A percentile compares a stretch with the other conserved stretches of the same genome.
Conservation (phyloP, 805 yeast species). For the Candida mattraensis region DNA sequence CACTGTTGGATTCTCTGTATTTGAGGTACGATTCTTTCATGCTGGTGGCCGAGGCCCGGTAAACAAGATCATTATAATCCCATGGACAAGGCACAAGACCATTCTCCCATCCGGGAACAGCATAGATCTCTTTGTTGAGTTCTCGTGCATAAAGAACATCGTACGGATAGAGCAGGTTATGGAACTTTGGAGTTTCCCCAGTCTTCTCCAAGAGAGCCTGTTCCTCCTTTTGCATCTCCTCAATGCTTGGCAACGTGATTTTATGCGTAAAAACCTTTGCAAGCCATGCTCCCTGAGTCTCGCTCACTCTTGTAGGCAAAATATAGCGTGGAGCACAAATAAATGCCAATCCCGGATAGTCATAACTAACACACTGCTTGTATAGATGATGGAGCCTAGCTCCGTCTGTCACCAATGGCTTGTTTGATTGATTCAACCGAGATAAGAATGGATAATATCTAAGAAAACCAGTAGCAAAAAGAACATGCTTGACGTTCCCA, state of each 20-base stretch:
- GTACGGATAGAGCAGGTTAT: conserved; percentile 52
- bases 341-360: conserved; percentile 65
- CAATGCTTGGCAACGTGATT: conserved; percentile 47
- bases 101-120: conserved; percentile 28
- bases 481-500: conserved; percentile 48
- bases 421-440: conserved; percentile 21
- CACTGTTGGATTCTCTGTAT: conserved; percentile 39
- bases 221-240: conserved; percentile 48
- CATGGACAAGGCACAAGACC: conserved; percentile 55
- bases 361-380: conserved; percentile 56
- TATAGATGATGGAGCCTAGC: conserved; percentile 51
- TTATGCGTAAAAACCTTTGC: conserved; percentile 63
- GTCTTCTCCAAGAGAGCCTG: conserved; percentile 36
- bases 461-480: conserved; percentile 73
- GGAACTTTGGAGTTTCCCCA: conserved; percentile 49
- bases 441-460: conserved; percentile 61
- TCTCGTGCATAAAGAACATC: conserved; percentile 55
- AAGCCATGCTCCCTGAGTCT: conserved; percentile 64
- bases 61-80: conserved; percentile 44
- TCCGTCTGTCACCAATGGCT: conserved; percentile 47
- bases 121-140: conserved; percentile 35
- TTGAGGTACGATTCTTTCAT: conserved; percentile 48
- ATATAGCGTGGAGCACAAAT: conserved; percentile 63
- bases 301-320: conserved; percentile 61
- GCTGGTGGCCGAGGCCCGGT: conserved; percentile 43